phyloP scores from a whole-genome alignment of 495 filamentous ascomycete species.

The Penicillium coffeae region DNA sequence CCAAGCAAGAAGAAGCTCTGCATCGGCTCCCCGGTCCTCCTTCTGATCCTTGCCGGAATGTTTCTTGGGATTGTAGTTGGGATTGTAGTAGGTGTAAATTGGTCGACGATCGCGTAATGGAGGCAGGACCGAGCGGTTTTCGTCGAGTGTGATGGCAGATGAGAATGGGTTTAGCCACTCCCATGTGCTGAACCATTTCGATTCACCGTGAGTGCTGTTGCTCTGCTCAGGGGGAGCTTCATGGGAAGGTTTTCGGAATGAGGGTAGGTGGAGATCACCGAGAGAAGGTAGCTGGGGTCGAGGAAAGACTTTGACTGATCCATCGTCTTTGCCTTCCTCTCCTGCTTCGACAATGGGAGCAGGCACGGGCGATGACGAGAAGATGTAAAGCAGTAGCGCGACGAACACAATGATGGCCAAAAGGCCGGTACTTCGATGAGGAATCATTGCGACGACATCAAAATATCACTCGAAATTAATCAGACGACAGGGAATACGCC shows the following conservation, averaged over 20 bases:
- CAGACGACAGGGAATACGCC: not conserved
- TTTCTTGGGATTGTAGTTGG: slow-evolving; percentile 38
- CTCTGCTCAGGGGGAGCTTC: slow-evolving; percentile 73
- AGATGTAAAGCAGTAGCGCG: slow-evolving; percentile 43
- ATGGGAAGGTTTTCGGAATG: slow-evolving; percentile 68
- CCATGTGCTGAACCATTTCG: slow-evolving; percentile 83
- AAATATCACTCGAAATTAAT: slow-evolving; percentile 4
- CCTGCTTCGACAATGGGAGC: slow-evolving; percentile 20
- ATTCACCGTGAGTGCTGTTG: slow-evolving; percentile 72
- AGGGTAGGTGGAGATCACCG: slow-evolving; percentile 33
- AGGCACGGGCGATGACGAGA: slow-evolving; percentile 37
- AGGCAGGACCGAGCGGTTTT: slow-evolving; percentile 82
- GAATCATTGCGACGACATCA: slow-evolving; percentile 33
- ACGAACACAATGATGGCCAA: slow-evolving; percentile 42
- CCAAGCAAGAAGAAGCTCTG: slow-evolving; percentile 79
- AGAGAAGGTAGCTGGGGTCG: slow-evolving; percentile 41
- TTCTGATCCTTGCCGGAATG: slow-evolving; percentile 51
- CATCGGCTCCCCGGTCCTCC: slow-evolving; percentile 63
- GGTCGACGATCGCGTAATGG: slow-evolving; percentile 65
- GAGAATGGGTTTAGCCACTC: slow-evolving; percentile 91
- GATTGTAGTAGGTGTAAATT: slow-evolving; percentile 93
- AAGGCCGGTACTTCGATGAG: slow-evolving; percentile 41
- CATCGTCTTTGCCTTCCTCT: slow-evolving; percentile 16
- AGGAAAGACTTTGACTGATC: slow-evolving; percentile 34
- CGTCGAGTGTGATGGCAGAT: slow-evolving; percentile 76